These are phyloP conservation scores for Penicillium sp. DNA, from an alignment of 2,329 filamentous ascomycete genomes.

Conservation along the genomic window DNA sequence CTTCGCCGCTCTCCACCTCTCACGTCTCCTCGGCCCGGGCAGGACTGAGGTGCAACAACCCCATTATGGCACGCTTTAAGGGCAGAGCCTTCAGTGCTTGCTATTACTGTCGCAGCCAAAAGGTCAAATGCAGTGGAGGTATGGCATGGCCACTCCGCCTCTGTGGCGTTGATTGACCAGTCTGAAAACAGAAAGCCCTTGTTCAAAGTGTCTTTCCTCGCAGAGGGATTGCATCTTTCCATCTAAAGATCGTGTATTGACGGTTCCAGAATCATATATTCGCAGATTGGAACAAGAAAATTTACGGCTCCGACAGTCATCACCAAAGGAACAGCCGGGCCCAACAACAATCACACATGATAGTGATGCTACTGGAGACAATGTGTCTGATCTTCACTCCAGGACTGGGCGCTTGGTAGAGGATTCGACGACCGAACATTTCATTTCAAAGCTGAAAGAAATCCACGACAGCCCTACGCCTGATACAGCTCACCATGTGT, in stretches of 20 bases:
- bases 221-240: not conserved
- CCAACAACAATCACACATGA: not conserved
- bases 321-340: not conserved
- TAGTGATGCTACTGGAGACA: too few species aligned
- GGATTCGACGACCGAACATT: not conserved
- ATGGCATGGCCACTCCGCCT: not conserved
- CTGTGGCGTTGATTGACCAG: not conserved
- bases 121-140: not conserved
- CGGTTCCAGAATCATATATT: not conserved
- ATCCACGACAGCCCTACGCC: not conserved
- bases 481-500: not conserved
- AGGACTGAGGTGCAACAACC: too few species aligned
- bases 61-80: not conserved
- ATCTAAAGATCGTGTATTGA: not conserved
- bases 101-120: not conserved
- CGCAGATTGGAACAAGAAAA: not conserved
- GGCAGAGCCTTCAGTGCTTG: not conserved
- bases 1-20: not conserved
- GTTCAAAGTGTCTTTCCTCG: not conserved
- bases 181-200: not conserved
- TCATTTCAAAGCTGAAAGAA: not conserved
- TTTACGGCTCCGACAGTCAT: not conserved
- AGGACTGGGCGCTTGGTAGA: not conserved
- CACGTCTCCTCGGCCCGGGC: not conserved
- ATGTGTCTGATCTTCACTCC: not conserved